These are phyloP conservation scores for Keithomyces neogunnii DNA, from an alignment of 2,329 filamentous ascomycete species.

Conservation along the genomic window DNA sequence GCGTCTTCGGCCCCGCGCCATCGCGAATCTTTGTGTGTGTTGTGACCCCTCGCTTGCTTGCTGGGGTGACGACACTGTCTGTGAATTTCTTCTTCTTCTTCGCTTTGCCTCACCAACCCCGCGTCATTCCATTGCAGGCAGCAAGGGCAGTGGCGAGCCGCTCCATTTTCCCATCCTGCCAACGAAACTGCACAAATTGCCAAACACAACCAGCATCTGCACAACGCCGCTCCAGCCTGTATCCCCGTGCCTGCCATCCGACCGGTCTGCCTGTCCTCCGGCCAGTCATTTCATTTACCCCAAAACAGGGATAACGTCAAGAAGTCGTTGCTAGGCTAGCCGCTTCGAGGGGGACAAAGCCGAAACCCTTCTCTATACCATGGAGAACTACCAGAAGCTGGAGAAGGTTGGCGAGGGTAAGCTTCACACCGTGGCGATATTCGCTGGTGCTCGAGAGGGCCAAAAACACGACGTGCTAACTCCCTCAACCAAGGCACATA, in stretches of 20 bases:
- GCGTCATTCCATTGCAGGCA: neutral
- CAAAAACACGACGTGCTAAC: neutral
- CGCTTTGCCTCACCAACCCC: conserved; percentile 1
- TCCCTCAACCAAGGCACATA: conserved; percentile 62
- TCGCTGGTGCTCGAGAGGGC: neutral
- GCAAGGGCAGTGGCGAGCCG: neutral
- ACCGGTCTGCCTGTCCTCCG: neutral
- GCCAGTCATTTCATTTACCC: neutral
- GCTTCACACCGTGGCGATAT: conserved; percentile 15
- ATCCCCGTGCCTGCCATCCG: neutral
- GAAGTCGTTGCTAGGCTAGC: no score
- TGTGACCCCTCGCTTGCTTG: conserved; percentile 7
- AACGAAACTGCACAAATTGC: neutral
- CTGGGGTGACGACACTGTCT: conserved; percentile 1
- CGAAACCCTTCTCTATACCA: conserved; percentile 24
- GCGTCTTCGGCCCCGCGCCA: conserved; percentile 5
- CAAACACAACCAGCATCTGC: neutral
- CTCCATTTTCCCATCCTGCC: neutral
- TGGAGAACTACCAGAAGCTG: conserved; percentile 96
- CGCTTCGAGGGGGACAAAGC: neutral
- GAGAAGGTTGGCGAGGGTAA: conserved; percentile 94
- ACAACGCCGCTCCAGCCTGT: neutral
- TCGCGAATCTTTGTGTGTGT: conserved; percentile 4
- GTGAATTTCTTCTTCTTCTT: neutral
- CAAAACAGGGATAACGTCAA: neutral